A percentile compares a stretch with the other conserved stretches of the same genome.
Evolutionary conservation across 176 grass and related monocot genomes (phyloP).

Genomic region (Eleusine coracana): DNA sequence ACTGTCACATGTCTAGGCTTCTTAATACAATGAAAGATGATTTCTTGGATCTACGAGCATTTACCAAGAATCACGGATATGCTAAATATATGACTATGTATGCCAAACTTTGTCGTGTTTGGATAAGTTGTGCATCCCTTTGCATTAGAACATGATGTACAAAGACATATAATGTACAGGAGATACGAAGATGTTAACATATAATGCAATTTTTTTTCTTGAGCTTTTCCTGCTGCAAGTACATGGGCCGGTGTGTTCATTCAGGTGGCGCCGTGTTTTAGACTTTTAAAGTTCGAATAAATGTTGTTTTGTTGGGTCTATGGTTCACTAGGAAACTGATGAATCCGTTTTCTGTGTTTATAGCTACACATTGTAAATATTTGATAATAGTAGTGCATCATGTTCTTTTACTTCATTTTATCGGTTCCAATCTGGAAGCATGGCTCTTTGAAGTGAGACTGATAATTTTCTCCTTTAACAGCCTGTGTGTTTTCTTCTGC

Average conservation of each 20-base stretch:
- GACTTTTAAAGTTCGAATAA: background rate
- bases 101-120: background rate
- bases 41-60: background rate
- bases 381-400: background rate
- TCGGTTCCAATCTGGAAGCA: background rate
- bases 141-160: background rate
- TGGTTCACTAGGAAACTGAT: background rate
- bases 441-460: background rate
- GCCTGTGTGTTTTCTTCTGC: constrained; percentile 15
- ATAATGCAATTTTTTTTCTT: background rate
- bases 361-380: constrained; percentile 6
- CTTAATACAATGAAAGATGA: background rate
- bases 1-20: background rate
- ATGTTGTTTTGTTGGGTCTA: background rate
- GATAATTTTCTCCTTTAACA: constrained; percentile 5
- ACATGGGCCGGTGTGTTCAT: background rate
- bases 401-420: background rate
- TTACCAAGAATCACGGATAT: no score
- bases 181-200: background rate
- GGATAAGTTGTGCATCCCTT: background rate
- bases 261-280: background rate
- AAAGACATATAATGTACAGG: background rate
- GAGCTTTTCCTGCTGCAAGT: background rate
- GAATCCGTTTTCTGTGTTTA: background rate
- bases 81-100: background rate